Conservation (phyloP, 139 green algal species). For the Chlamydomonas incerta region DNA sequence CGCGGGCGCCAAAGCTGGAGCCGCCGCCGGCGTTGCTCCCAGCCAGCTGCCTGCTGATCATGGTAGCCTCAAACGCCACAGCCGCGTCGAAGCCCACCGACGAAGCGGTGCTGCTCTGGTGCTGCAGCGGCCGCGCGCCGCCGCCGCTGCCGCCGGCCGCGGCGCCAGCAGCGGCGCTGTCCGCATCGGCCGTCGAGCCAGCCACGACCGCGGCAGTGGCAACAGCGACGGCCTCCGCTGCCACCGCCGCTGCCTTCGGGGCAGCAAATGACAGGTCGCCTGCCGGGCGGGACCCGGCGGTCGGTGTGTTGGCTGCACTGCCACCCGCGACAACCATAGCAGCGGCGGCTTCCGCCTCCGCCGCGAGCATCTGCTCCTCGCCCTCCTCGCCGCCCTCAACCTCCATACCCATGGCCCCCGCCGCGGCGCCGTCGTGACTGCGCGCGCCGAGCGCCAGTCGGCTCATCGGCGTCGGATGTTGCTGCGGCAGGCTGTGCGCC, state of each 20-base stretch:
- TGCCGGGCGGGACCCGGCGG: no score
- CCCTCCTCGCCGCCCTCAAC: not conserved
- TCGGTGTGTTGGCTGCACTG: no score
- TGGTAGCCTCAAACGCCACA: conserved; percentile 5
- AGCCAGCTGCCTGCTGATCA: conserved; percentile 22
- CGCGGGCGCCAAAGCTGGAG: not conserved
- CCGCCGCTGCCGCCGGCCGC: not conserved
- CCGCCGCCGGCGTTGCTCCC: not conserved
- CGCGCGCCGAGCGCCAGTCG: no score
- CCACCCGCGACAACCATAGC: not conserved
- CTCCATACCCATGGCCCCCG: no score
- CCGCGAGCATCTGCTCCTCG: not conserved
- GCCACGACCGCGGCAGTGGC: no score
- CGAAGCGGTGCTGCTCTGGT: conserved; percentile 10
- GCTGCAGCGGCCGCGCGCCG: not conserved
- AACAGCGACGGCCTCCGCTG: no score
- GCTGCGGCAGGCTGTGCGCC: no score
- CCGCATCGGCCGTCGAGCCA: not conserved
- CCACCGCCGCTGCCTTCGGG: no score
- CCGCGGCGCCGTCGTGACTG: no score
- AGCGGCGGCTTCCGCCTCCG: not conserved
- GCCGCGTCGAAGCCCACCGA: conserved; percentile 13
- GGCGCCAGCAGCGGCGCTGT: not conserved
- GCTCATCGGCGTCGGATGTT: no score
- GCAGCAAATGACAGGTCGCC: no score